Percentiles rank a stretch among this genome's conserved stretches.
Evolutionary conservation across 768 basidiomycete genomes (phyloP).

Genomic region (Auricularia sp.): DNA sequence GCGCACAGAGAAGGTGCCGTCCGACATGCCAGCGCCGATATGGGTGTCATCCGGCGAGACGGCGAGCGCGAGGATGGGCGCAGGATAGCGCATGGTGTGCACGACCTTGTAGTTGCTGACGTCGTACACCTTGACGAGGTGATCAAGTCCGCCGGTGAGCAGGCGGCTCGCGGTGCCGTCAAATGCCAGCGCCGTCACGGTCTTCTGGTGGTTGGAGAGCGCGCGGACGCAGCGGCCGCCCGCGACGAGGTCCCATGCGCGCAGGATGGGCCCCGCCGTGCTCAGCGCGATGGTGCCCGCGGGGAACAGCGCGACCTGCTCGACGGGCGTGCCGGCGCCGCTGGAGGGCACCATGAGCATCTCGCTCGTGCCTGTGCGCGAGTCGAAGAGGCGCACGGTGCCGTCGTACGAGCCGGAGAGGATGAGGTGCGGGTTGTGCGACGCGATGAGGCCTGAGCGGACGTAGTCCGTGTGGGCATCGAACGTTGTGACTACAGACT

Average conservation of each 20-base stretch:
- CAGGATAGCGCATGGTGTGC: slow-evolving; percentile 97
- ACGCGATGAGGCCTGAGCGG: slow-evolving; percentile 80
- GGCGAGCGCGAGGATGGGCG: slow-evolving; percentile 80
- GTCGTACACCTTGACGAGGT: slow-evolving; percentile 99
- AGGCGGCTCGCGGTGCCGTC: slow-evolving; percentile 67
- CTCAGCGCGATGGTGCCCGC: slow-evolving; percentile 80
- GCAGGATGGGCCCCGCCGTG: slow-evolving; percentile 82
- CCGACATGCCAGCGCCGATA: slow-evolving; percentile 93
- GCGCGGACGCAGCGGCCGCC: slow-evolving; percentile 85
- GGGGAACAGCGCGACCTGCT: slow-evolving; percentile 88
- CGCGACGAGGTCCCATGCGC: slow-evolving; percentile 91
- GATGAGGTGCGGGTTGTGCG: slow-evolving; percentile 71
- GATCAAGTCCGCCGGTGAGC: slow-evolving; percentile 85
- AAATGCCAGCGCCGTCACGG: slow-evolving; percentile 82
- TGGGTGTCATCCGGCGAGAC: slow-evolving; percentile 98
- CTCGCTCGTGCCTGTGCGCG: slow-evolving; percentile 73
- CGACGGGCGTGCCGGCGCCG: slow-evolving; percentile 48
- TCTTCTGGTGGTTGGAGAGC: slow-evolving; percentile 96
- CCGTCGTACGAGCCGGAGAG: slow-evolving; percentile 94
- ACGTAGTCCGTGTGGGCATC: slow-evolving; percentile 90
- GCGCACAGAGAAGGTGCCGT: slow-evolving; percentile 95
- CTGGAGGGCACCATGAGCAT: slow-evolving; percentile 55
- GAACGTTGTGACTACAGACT: slow-evolving; percentile 70
- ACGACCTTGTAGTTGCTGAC: slow-evolving; percentile 88
- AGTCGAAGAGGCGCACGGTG: slow-evolving; percentile 80